A percentile compares a stretch with the other conserved stretches of the same genome.
Conservation (phyloP, 805 yeast species). For the Clavispora asparagi region DNA sequence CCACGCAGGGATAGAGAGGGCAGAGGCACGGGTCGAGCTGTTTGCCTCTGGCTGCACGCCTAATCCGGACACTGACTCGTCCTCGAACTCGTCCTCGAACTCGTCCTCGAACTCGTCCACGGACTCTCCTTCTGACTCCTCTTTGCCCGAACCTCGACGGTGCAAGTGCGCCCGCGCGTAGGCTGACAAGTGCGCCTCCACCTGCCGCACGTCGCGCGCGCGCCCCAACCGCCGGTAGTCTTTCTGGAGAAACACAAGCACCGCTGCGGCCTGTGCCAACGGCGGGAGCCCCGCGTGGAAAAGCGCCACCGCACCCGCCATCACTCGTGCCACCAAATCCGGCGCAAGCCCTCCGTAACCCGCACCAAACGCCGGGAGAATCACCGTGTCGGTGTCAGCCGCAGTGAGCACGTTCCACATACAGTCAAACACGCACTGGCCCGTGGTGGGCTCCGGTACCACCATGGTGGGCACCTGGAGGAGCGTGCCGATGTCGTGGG, state of each 20-base stretch:
- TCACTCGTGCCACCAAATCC: slow-evolving; percentile 13
- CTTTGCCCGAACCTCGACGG: no score
- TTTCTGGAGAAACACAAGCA: slow-evolving; percentile 16
- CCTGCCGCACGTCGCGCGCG: not conserved
- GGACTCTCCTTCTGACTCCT: no score
- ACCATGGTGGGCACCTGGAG: slow-evolving; percentile 21
- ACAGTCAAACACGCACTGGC: slow-evolving; percentile 15
- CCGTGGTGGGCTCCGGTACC: slow-evolving; percentile 15
- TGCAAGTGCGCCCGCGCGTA: not conserved
- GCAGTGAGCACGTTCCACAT: slow-evolving; percentile 17
- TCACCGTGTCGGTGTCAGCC: slow-evolving; percentile 7
- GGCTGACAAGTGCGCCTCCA: not conserved
- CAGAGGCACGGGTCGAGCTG: no score
- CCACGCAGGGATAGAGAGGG: not conserved
- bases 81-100: no score
- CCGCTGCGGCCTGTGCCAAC: slow-evolving; percentile 14
- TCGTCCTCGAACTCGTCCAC: no score
- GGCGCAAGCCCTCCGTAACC: slow-evolving; percentile 20
- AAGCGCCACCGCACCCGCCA: slow-evolving; percentile 17
- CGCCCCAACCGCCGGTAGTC: slow-evolving; percentile 12
- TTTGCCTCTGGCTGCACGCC: no score
- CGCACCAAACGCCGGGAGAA: slow-evolving; percentile 25
- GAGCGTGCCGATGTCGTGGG: slow-evolving; percentile 7
- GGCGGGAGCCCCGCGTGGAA: slow-evolving; percentile 10
- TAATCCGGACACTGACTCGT: no score